Conservation (phyloP, 2,329 filamentous ascomycete genomes). For the Colletotrichum eremochloae region DNA sequence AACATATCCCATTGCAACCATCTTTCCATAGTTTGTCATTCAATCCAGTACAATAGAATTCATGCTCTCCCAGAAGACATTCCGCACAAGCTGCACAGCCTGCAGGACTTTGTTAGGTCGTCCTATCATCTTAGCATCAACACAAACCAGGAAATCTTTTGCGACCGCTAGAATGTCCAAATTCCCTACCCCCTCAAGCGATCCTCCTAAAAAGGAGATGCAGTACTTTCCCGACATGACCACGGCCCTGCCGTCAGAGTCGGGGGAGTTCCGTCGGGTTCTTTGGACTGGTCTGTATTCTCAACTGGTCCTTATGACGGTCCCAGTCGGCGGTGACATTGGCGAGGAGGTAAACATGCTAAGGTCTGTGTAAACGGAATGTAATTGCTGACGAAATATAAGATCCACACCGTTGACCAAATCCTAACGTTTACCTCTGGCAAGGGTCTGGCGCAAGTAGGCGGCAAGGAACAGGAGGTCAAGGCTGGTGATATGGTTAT, state of each 20-base stretch:
- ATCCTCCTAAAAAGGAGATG: constrained; percentile 66
- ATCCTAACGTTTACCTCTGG: constrained; percentile 75
- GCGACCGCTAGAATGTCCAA: constrained; percentile 45
- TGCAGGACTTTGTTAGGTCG: not conserved
- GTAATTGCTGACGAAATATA: constrained; percentile 36
- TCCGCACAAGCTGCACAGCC: not conserved
- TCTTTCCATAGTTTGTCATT: accelerated
- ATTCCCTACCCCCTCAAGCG: constrained; percentile 50
- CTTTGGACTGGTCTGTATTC: constrained; percentile 73
- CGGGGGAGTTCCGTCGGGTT: constrained; percentile 71
- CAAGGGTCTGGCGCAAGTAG: constrained; percentile 68
- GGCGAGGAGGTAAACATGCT: constrained; percentile 72
- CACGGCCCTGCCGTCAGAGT: constrained; percentile 64
- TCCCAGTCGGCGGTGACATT: constrained; percentile 74
- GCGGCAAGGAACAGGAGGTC: constrained; percentile 67
- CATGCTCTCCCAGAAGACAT: constrained; percentile 6
- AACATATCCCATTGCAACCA: not conserved
- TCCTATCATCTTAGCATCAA: not conserved
- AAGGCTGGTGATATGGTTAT: constrained; percentile 54
- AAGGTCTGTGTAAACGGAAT: not conserved
- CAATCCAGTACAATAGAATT: not conserved
- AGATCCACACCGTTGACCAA: constrained; percentile 72
- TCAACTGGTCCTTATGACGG: constrained; percentile 75
- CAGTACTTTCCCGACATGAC: constrained; percentile 71
- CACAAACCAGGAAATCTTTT: not conserved